Conservation (phyloP, 345 rosid genomes). For the Eucalyptus pauciflora region DNA sequence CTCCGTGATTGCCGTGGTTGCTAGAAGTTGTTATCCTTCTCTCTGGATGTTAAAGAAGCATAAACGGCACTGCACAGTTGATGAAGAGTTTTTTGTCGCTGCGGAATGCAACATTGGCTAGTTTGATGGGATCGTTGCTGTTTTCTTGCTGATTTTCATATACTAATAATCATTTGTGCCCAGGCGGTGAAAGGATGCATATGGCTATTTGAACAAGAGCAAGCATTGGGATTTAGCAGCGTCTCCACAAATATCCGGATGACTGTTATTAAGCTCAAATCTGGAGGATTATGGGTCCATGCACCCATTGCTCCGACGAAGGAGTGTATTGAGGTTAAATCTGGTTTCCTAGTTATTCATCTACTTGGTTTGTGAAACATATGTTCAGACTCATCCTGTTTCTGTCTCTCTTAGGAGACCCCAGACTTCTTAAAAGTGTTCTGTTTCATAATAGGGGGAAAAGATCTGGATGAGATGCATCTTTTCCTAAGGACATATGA, state of each 20-base stretch:
- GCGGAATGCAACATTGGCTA: background rate
- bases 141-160: background rate
- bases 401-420: background rate
- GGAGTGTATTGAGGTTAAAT: constrained; percentile 77
- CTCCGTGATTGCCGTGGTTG: background rate
- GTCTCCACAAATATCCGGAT: constrained; percentile 90
- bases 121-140: background rate
- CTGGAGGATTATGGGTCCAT: constrained; percentile 98
- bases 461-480: background rate
- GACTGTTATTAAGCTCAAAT: constrained; percentile 93
- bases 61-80: background rate
- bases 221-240: constrained; percentile 95
- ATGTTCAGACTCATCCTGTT: background rate
- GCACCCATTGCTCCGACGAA: constrained; percentile 98
- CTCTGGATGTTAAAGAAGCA: background rate
- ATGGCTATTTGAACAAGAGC: constrained; percentile 99
- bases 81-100: background rate
- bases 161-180: background rate
- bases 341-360: background rate
- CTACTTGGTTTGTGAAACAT: background rate
- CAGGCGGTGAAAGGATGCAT: constrained; percentile 80
- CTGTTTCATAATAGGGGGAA: background rate
- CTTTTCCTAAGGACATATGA: background rate
- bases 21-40: background rate
- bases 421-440: background rate